phyloP scores from a whole-genome alignment of 129 eudicot genomes.

The Logfia minima region DNA sequence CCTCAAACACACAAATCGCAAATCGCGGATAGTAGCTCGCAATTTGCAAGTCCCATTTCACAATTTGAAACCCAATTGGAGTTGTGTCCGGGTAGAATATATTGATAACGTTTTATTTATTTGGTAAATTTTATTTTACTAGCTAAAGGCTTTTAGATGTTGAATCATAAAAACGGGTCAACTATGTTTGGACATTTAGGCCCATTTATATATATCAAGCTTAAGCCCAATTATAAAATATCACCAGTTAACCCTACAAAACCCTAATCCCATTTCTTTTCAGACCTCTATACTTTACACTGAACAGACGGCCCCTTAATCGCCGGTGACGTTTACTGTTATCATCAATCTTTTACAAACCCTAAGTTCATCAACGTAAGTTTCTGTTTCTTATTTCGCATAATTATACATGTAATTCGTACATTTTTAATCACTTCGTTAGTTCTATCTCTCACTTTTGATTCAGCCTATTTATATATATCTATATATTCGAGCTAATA shows the following conservation, averaged over 20 bases:
- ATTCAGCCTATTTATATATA: background rate
- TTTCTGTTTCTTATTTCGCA: background rate
- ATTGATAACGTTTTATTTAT: too few relatives aligned
- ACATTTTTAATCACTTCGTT: background rate
- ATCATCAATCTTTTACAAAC: background rate
- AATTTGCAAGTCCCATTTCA: too few relatives aligned
- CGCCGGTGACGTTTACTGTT: constrained; percentile 25
- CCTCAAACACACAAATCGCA: too few relatives aligned
- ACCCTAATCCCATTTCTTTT: constrained; percentile 26
- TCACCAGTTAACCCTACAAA: constrained; percentile 23
- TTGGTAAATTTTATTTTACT: too few relatives aligned
- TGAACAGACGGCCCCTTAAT: constrained; percentile 3
- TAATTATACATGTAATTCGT: background rate
- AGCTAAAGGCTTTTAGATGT: too few relatives aligned
- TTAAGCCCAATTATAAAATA: background rate
- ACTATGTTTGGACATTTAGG: too few relatives aligned
- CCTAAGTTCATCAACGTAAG: constrained; percentile 19
- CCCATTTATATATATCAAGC: background rate
- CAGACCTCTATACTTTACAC: background rate
- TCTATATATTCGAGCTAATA: background rate
- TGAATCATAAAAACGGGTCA: too few relatives aligned
- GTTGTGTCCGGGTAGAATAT: too few relatives aligned
- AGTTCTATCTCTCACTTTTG: background rate
- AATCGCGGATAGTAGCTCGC: too few relatives aligned
- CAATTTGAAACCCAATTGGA: too few relatives aligned